Percentiles rank a stretch among this genome's conserved stretches.
phyloP scores from a whole-genome alignment of 108 stramenopile genomes.

The Epithemia pelagica region DNA sequence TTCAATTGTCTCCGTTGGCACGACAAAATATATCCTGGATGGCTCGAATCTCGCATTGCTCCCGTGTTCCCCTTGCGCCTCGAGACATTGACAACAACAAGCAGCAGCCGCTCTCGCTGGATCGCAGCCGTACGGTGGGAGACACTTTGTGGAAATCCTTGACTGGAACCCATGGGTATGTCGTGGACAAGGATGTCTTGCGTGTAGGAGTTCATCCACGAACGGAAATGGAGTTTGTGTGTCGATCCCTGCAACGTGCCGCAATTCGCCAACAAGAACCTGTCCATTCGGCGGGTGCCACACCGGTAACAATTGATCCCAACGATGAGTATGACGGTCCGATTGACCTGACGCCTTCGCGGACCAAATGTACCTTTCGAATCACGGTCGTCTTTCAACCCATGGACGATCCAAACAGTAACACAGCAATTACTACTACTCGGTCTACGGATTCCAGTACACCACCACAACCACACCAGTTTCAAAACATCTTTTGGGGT shows the following conservation, averaged over 20 bases:
- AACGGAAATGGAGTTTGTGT: constrained; percentile 1
- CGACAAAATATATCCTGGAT: constrained; percentile 48
- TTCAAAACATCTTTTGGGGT: constrained; percentile 26
- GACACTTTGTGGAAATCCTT: background rate
- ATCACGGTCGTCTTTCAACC: constrained; percentile 11
- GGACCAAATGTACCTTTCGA: constrained; percentile 15
- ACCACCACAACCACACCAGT: too few relatives aligned
- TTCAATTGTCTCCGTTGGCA: constrained; percentile 33
- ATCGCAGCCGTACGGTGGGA: background rate
- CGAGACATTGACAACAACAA: background rate
- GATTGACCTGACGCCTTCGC: constrained; percentile 8
- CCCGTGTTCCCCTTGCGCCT: background rate
- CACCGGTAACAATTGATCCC: background rate
- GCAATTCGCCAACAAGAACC: too few relatives aligned
- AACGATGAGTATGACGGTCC: constrained; percentile 13
- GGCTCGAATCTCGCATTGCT: constrained; percentile 28
- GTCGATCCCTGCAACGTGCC: constrained; percentile 10
- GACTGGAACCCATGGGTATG: background rate
- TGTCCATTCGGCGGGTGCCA: too few relatives aligned
- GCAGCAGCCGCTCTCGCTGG: background rate
- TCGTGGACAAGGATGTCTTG: constrained; percentile 1
- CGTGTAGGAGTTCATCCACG: constrained; percentile 12
- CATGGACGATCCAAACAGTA: constrained; percentile 21
- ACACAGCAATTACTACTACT: too few relatives aligned
- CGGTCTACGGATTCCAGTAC: too few relatives aligned